Evolutionary conservation across 345 rosid species (phyloP), one percentile per base, ranked within the genome.

Genomic region (Eucalyptus caleyi): DNA sequence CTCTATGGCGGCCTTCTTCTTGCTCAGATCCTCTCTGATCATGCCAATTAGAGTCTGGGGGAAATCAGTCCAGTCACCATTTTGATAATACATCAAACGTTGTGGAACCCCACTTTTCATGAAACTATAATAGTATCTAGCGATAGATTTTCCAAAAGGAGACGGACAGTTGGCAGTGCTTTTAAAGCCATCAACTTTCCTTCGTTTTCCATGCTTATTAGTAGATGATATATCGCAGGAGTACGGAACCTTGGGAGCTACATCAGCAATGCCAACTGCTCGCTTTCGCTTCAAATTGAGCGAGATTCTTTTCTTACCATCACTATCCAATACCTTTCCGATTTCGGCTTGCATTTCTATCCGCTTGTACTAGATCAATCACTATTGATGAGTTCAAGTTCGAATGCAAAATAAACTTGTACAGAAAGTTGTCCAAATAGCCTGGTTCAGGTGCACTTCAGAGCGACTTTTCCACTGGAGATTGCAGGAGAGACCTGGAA

Each of bases 31-130:
- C 87, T 94, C 94, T 89, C 67, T 92, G 87, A 95, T 88, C 30
- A 93, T 89, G 51, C 90, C 90, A 21, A 95, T 21, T 30, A 94
- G 44, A 90, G 88, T 88, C 27, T 92, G 90, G 72, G 99, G 94
- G 87, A 96, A 95, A 90, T 98, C 96, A 69, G 49, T 92, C 99
- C 99, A 98, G 69, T 92, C 95, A 88, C 97, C 99, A 77, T 96
- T 91, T 91, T 95, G 95, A 90, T 94, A 94, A 81, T 91, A 94
- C 99, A 98, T 93, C 49, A 98, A 88, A 72, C 99, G 97, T 89
- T 92, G 92, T 2, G 97, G 96, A 50, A 94, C 87, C 72, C 97
- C 96, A 14, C 95, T 95, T 92, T 92, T 97, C 92, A 51, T 92
- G 90, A 94, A 98, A 89, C 95, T 97, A 30, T 95, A 91, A 91